Evolutionary conservation across 1,139 yeast species (phyloP).

Genomic region (Blastobotrys malaysiensis): DNA sequence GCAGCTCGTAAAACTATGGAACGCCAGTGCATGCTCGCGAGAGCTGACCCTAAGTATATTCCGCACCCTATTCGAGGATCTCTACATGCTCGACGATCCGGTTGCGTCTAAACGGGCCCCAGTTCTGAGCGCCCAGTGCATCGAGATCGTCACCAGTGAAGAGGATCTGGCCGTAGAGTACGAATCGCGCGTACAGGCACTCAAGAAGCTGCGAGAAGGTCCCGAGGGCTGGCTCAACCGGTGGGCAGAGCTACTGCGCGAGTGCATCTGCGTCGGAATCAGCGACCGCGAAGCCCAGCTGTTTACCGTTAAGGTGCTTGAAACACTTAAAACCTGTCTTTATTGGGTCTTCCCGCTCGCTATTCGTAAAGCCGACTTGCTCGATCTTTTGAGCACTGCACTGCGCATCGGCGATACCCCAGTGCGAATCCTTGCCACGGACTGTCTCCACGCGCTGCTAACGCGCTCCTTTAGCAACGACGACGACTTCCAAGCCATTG

Average conservation of each 20-base stretch:
- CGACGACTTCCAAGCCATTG: constrained; percentile 72
- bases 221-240: constrained; percentile 80
- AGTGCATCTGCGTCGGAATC: constrained; percentile 25
- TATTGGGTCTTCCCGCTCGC: constrained; percentile 86
- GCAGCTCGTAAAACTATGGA: constrained; percentile 72
- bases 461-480: constrained; percentile 68
- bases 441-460: constrained; percentile 82
- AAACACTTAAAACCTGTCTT: constrained; percentile 81
- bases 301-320: constrained; percentile 63
- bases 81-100: constrained; percentile 88
- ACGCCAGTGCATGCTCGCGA: constrained; percentile 50
- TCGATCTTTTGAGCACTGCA: constrained; percentile 60
- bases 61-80: constrained; percentile 86
- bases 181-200: constrained; percentile 53
- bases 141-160: constrained; percentile 74
- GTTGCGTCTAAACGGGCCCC: constrained; percentile 76
- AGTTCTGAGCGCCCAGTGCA: constrained; percentile 75
- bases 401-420: constrained; percentile 54
- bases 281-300: constrained; percentile 35
- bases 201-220: constrained; percentile 41
- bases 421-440: constrained; percentile 79
- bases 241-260: constrained; percentile 65
- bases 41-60: constrained; percentile 74
- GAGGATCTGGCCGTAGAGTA: constrained; percentile 59
- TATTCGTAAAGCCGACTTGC: constrained; percentile 59